These are phyloP conservation scores for Mortierella sp. DNA, from an alignment of 371 early-diverging fungal species.

Conservation along the genomic window DNA sequence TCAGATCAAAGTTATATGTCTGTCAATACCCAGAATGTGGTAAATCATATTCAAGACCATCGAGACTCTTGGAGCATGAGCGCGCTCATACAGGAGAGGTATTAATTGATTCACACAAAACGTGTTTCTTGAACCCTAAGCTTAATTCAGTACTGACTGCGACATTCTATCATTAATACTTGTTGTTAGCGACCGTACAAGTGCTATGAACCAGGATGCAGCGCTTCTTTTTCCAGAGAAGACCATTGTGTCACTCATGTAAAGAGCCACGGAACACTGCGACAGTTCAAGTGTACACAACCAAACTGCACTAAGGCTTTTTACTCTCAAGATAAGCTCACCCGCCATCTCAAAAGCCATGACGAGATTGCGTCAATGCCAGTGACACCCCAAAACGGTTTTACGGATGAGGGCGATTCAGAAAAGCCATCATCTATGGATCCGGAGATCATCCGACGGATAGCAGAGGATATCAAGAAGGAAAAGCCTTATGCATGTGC, in stretches of 20 bases:
- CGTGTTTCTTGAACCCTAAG: no score
- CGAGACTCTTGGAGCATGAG: slow-evolving; percentile 66
- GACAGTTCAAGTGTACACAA: slow-evolving; percentile 12
- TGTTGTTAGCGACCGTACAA: slow-evolving; percentile 33
- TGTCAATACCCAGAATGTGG: slow-evolving; percentile 57
- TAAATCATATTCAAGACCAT: slow-evolving; percentile 65
- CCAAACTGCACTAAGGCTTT: slow-evolving; percentile 66
- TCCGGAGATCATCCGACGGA: slow-evolving; percentile 6
- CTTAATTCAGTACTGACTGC: not conserved
- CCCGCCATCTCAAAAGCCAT: slow-evolving; percentile 69
- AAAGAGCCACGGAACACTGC: slow-evolving; percentile 41
- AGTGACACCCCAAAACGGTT: slow-evolving; percentile 54
- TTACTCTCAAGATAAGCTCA: slow-evolving; percentile 64
- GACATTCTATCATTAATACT: not conserved
- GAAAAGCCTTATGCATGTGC: slow-evolving; percentile 57
- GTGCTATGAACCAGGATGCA: slow-evolving; percentile 31
- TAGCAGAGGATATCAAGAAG: slow-evolving; percentile 53
- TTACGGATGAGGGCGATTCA: not conserved
- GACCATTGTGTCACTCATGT: slow-evolving; percentile 21
- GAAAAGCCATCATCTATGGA: slow-evolving; percentile 13
- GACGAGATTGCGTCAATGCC: slow-evolving; percentile 56
- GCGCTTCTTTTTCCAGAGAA: slow-evolving; percentile 21
- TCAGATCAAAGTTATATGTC: slow-evolving; percentile 12
- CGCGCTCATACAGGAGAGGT: slow-evolving; percentile 74
- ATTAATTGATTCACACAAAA: not conserved